Evolutionary conservation across 2,329 filamentous ascomycete genomes (phyloP).

Genomic region (Neurospora sp.): DNA sequence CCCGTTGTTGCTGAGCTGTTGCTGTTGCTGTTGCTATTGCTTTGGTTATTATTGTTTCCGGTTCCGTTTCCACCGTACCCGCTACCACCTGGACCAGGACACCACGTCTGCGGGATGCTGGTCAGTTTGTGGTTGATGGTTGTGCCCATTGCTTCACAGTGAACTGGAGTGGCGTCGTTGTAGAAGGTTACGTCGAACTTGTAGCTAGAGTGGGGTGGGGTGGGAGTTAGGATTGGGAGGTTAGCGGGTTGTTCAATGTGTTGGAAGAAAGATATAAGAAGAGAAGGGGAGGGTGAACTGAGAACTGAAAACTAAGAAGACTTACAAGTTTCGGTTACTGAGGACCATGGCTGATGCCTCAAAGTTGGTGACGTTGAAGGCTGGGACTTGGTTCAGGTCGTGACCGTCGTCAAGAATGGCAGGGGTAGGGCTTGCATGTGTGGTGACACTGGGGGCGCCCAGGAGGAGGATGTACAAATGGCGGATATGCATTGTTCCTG

Average conservation of each 20-base stretch:
- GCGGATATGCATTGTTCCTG: neutral
- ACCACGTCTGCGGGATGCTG: constrained; percentile 9
- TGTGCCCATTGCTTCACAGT: constrained; percentile 13
- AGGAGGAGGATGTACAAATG: neutral
- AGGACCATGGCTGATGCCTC: constrained; percentile 11
- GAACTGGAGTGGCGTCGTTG: neutral
- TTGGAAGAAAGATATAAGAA: neutral
- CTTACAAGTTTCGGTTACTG: constrained; percentile 13
- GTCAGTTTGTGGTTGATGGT: constrained; percentile 6
- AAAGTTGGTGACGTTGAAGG: constrained; percentile 12
- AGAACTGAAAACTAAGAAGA: neutral
- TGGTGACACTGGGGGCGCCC: neutral
- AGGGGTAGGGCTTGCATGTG: neutral
- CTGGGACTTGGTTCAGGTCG: constrained; percentile 3
- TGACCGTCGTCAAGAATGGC: neutral
- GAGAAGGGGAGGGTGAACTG: neutral
- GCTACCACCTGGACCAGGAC: neutral
- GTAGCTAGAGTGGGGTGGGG: constrained; percentile 6
- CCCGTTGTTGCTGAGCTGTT: neutral
- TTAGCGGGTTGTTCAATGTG: neutral
- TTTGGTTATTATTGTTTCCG: neutral
- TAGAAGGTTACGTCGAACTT: constrained; percentile 12
- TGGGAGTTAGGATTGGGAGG: neutral
- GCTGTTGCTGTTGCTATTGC: neutral
- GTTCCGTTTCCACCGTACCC: neutral